Conservation (phyloP, 1,139 yeast species). For the Candida gigantensis region DNA sequence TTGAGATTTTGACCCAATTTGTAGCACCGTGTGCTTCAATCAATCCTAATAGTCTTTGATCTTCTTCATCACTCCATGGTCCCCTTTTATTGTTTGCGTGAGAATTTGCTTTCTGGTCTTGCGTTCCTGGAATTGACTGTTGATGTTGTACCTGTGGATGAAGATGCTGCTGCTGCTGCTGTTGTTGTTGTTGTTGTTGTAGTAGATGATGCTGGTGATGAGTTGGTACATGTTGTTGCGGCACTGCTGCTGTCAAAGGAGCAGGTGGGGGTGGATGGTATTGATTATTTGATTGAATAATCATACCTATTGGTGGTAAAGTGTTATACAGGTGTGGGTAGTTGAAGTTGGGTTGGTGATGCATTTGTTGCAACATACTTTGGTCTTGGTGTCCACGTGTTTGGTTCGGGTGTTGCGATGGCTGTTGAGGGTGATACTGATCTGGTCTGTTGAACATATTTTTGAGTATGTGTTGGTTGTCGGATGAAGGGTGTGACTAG, state of each 20-base stretch:
- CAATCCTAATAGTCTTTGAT: constrained; percentile 66
- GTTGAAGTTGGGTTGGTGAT: constrained; percentile 1
- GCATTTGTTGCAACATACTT: no score
- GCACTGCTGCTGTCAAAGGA: constrained; percentile 1
- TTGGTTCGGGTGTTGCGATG: neutral
- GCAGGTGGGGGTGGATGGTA: constrained; percentile 5
- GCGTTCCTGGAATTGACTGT: constrained; percentile 1
- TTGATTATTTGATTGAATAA: constrained; percentile 3
- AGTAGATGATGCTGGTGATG: neutral
- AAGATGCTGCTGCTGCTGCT: constrained; percentile 5
- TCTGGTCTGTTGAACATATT: constrained; percentile 11
- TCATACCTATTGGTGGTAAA: constrained; percentile 5
- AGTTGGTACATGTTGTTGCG: constrained; percentile 1
- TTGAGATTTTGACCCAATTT: constrained; percentile 87
- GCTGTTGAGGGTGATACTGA: constrained; percentile 4
- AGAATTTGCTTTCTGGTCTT: constrained; percentile 5
- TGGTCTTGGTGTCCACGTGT: constrained; percentile 3
- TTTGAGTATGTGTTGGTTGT: neutral
- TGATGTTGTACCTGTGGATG: constrained; percentile 1
- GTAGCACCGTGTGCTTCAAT: constrained; percentile 78
- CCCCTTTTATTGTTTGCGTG: constrained; percentile 52
- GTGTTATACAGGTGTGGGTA: constrained; percentile 3
- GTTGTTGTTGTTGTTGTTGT: constrained; percentile 4
- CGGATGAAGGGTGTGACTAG: neutral
- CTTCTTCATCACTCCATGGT: constrained; percentile 91